Evolutionary conservation across 129 eudicot genomes (phyloP).

Genomic region (Erigeron canadensis): DNA sequence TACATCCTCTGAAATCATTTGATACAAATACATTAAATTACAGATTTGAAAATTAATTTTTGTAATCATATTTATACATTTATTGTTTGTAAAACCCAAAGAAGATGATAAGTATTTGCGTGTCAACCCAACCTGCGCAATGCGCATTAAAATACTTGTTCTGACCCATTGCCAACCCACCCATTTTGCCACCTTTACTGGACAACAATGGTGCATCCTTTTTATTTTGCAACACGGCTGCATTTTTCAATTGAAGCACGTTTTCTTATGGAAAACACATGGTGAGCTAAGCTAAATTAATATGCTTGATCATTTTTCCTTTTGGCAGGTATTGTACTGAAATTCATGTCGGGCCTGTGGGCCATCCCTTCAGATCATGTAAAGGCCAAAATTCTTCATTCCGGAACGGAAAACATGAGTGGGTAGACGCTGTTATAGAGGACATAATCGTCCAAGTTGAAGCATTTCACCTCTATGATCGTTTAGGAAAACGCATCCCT

Average conservation of each 20-base stretch:
- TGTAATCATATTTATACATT: neutral
- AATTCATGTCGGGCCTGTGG: slow-evolving; percentile 84
- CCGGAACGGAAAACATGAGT: slow-evolving; percentile 77
- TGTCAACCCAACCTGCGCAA: too few relatives aligned
- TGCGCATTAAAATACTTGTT: neutral
- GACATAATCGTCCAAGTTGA: slow-evolving; percentile 83
- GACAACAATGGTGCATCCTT: neutral
- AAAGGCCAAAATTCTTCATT: slow-evolving; percentile 66
- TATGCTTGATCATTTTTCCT: neutral
- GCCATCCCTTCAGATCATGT: slow-evolving; percentile 94
- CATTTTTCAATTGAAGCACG: neutral
- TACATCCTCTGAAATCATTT: too few relatives aligned
- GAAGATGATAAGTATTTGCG: neutral
- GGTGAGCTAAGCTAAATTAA: slow-evolving; percentile 15
- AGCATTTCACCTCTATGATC: slow-evolving; percentile 82
- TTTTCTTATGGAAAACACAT: neutral
- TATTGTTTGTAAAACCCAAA: too few relatives aligned
- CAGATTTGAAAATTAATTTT: too few relatives aligned
- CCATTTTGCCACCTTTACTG: neutral
- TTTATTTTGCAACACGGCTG: slow-evolving; percentile 11
- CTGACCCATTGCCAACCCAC: neutral
- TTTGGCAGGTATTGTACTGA: slow-evolving; percentile 85
- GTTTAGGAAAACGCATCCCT: slow-evolving; percentile 78
- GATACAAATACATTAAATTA: too few relatives aligned
- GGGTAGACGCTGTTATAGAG: slow-evolving; percentile 69